These are phyloP conservation scores for Parvularia atlantis DNA, from an alignment of 78 protist species.

Conservation along the genomic window DNA sequence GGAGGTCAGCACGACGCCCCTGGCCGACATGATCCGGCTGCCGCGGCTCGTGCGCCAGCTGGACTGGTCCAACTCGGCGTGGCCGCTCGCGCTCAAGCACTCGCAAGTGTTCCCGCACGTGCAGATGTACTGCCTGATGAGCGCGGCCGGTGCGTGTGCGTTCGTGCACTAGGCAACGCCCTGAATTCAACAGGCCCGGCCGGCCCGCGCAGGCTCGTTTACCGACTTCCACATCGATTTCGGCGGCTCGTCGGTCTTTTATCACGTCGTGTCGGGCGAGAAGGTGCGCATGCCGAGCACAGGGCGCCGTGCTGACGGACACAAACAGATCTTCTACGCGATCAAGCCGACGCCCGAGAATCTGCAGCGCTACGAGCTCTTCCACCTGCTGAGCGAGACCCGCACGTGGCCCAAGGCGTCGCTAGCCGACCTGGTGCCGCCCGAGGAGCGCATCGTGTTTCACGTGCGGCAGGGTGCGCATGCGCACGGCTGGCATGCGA, in stretches of 20 bases:
- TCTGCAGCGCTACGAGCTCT: background rate
- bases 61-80: slow-evolving; percentile 13
- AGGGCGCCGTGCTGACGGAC: no score
- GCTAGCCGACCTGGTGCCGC: no score
- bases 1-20: slow-evolving; percentile 5
- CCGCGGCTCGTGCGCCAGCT: slow-evolving; percentile 16
- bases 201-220: background rate
- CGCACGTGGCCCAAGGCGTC: no score
- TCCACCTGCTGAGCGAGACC: no score
- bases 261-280: slow-evolving; percentile 23
- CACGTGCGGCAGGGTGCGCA: no score
- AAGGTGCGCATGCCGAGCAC: background rate
- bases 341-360: slow-evolving; percentile 3
- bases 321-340: slow-evolving; percentile 9
- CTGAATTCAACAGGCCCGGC: background rate
- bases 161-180: background rate
- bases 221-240: slow-evolving; percentile 43
- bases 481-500: no score
- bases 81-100: slow-evolving; percentile 3
- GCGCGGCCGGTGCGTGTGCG: slow-evolving; percentile 1
- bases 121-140: slow-evolving; percentile 24
- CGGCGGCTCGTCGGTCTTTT: slow-evolving; percentile 41
- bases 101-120: background rate
- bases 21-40: background rate
- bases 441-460: no score